Percentiles rank a stretch among this genome's conserved stretches.
These are phyloP conservation scores for Fusarium solani-melongenae DNA, from an alignment of 2,329 filamentous ascomycete species.

Conservation along the genomic window DNA sequence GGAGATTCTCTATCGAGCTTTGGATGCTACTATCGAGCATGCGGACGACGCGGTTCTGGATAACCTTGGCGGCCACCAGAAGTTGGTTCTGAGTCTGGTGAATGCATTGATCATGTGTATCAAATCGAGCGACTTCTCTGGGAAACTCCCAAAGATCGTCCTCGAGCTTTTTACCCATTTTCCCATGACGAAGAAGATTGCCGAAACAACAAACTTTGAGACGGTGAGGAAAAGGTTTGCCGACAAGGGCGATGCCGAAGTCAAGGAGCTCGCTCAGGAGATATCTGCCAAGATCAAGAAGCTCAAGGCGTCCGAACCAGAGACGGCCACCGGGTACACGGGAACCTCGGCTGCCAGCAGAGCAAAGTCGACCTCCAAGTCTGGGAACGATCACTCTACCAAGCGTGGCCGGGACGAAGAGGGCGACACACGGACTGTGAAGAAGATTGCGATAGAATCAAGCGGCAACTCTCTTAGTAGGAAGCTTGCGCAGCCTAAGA, in stretches of 20 bases:
- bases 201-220: slow-evolving; percentile 74
- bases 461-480: slow-evolving; percentile 52
- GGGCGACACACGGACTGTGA: slow-evolving; percentile 51
- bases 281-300: slow-evolving; percentile 63
- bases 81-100: slow-evolving; percentile 65
- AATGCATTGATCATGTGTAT: slow-evolving; percentile 66
- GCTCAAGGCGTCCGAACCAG: slow-evolving; percentile 50
- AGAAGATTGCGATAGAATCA: slow-evolving; percentile 57
- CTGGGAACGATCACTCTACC: slow-evolving; percentile 42
- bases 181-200: slow-evolving; percentile 69
- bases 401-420: slow-evolving; percentile 57
- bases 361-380: slow-evolving; percentile 49
- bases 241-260: slow-evolving; percentile 73
- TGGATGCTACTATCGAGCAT: slow-evolving; percentile 65
- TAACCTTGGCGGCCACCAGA: slow-evolving; percentile 68
- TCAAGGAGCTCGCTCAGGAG: slow-evolving; percentile 69
- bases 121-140: slow-evolving; percentile 62
- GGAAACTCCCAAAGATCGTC: slow-evolving; percentile 65
- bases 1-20: slow-evolving; percentile 60
- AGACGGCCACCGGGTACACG: slow-evolving; percentile 51
- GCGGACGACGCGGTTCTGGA: slow-evolving; percentile 67
- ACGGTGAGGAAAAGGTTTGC: slow-evolving; percentile 72
- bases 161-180: slow-evolving; percentile 71
- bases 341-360: slow-evolving; percentile 54
- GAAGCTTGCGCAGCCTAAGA: slow-evolving; percentile 53